Base-by-base conservation (phyloP, 495 filamentous ascomycete species). In the Penicillium alfredii region DNA sequence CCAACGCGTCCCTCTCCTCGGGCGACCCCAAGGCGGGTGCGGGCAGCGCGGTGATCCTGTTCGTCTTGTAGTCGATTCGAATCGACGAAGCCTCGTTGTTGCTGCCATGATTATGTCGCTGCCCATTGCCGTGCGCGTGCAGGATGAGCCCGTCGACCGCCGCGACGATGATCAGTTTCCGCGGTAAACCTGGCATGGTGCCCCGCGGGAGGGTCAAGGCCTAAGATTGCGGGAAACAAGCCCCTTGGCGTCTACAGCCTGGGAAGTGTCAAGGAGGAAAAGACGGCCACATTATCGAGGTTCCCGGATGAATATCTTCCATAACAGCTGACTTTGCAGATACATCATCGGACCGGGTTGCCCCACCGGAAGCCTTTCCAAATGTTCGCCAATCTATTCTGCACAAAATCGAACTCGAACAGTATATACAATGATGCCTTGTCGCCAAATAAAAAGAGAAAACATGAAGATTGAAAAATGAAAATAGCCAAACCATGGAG, bases 111-210 rank as follows among this genome's bases (percentile, higher is more conserved):
- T 56, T 51, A 15, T 63, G 38, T 20, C 76, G 72, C 37, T 67
- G 52, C 23, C 70, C 73, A 36, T 61, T 59, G 40, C 60, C 73
- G 53, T 57, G 64, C 60, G 86, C 86, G 46, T 92, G 83, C 21
- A 97, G 69, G 42, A 94, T 69, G 14, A 97, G 72, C 20, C 92
- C 92, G 51, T 97, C 90, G 30, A 83, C 76, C 8, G 87, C 79
- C 30, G 89, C 89, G 61, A 82, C 80, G 43, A 94, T 74, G 33
- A 87, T 51, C 30, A 94, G 58, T 56, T 88, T 94, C 43, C 86
- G 80, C 46, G 81, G 76, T 36, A 93, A 61, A 49, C 75, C 70
- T 43, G 86, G 79, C 84, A 92, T 25, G 28, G 43, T 35, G 29
- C 13, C 40, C 33, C 33, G 39, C 40, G 39, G 19, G 8, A 13